phyloP scores from a whole-genome alignment of 2,329 filamentous ascomycete species.

The Pyrenophora teres region DNA sequence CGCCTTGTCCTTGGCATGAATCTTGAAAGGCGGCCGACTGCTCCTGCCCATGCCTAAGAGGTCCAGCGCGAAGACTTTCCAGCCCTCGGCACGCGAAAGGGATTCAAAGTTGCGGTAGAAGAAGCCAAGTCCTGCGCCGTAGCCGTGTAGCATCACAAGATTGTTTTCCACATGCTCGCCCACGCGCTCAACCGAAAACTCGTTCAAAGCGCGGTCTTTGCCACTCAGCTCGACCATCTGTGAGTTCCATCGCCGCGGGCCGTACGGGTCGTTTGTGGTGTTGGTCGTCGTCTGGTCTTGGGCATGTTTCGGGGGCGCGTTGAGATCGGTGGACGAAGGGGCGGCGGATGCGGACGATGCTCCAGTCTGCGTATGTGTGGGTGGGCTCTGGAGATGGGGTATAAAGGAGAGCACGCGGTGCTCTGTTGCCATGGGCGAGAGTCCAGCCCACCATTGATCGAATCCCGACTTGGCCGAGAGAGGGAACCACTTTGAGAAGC shows the following conservation, averaged over 20 bases:
- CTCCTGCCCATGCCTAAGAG: slow-evolving; percentile 94
- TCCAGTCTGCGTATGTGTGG: slow-evolving; percentile 68
- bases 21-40: slow-evolving; percentile 79
- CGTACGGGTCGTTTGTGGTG: slow-evolving; percentile 71
- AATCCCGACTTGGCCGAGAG: slow-evolving; percentile 90
- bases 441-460: slow-evolving; percentile 72
- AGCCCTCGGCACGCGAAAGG: slow-evolving; percentile 75
- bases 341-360: slow-evolving; percentile 54
- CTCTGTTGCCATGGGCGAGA: slow-evolving; percentile 84
- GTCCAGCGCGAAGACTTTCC: slow-evolving; percentile 92
- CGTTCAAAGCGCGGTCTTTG: slow-evolving; percentile 85
- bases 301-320: slow-evolving; percentile 40
- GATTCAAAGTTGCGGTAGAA: slow-evolving; percentile 98
- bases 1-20: slow-evolving; percentile 79
- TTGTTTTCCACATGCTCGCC: slow-evolving; percentile 82
- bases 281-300: slow-evolving; percentile 55
- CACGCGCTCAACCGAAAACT: slow-evolving; percentile 85
- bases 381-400: slow-evolving; percentile 77
- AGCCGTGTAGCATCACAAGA: slow-evolving; percentile 94
- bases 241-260: slow-evolving; percentile 83
- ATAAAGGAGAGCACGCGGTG: slow-evolving; percentile 85
- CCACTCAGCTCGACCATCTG: slow-evolving; percentile 83
- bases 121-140: slow-evolving; percentile 93
- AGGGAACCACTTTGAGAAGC: slow-evolving; percentile 67
- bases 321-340: slow-evolving; percentile 48